Percentiles rank a stretch among this genome's conserved stretches.
phyloP scores from a whole-genome alignment of 148 eudicot genomes.

The Dianthus caryophyllus region DNA sequence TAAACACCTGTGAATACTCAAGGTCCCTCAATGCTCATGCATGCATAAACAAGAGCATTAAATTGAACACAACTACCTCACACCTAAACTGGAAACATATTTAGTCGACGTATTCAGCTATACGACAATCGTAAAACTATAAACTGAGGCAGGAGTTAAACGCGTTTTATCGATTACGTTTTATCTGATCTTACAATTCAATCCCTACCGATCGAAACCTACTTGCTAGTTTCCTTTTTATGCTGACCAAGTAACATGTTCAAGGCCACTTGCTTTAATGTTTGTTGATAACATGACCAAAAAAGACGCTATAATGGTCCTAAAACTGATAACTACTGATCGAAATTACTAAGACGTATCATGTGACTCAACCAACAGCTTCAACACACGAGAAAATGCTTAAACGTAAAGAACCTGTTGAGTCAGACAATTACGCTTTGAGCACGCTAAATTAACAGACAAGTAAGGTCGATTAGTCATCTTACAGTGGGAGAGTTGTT shows the following conservation, averaged over 20 bases:
- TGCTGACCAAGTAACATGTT: slow-evolving; percentile 5
- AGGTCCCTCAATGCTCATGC: too few relatives aligned
- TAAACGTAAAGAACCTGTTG: too few relatives aligned
- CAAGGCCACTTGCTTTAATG: slow-evolving; percentile 11
- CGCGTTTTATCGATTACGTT: too few relatives aligned
- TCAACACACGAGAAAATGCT: background rate
- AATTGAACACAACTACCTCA: too few relatives aligned
- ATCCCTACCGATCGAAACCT: background rate
- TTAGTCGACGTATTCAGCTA: too few relatives aligned
- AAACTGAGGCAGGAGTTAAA: too few relatives aligned
- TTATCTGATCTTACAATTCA: too few relatives aligned
- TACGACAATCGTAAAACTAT: too few relatives aligned
- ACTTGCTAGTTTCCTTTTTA: background rate
- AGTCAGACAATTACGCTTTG: too few relatives aligned
- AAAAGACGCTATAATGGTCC: background rate
- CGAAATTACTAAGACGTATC: slow-evolving; percentile 3
- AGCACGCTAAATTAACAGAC: background rate
- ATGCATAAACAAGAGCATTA: too few relatives aligned
- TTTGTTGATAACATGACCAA: background rate
- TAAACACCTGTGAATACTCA: background rate
- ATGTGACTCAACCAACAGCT: background rate
- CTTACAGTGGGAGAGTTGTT: slow-evolving; percentile 72
- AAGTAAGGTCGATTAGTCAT: slow-evolving; percentile 16
- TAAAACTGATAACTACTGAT: slow-evolving; percentile 7
- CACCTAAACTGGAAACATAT: too few relatives aligned